Base-by-base conservation (phyloP, 768 basidiomycete genomes). In the Panaeolus cyanescens region DNA sequence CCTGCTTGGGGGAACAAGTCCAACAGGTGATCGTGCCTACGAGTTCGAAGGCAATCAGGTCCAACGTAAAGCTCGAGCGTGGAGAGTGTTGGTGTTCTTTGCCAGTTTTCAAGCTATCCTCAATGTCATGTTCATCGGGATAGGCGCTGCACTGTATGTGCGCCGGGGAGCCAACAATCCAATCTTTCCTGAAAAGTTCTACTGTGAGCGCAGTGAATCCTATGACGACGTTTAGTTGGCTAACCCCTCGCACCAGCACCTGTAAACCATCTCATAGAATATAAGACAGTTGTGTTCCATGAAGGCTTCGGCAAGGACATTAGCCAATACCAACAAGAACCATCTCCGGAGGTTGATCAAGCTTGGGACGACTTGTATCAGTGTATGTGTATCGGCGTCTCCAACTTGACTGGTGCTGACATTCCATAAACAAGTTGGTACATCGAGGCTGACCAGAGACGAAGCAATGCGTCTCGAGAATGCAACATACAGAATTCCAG, bases 351-450 rank as follows among this genome's bases (percentile, higher is more conserved):
- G 34, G 67, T 67, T 5, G 71, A 74, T 56, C 22, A 39, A 6
- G 70, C 71, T 1, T 71, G 71, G 73, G 58, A 58, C 3, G 68
- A 62, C 0, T 32, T 72, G 3, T 71, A 72, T 39, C 59, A 65
- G 17, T 63, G 70, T 73, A 58, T 37, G 65, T 34, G 12, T 20
- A 17, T 7, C 30, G 7, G 33, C 54, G 30, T 40, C 30, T 32
- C 42, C 20, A 10, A n/a, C 20, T 17, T 7, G 5, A 19, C 22
- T 2, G 10, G 9, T 12, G 15, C 12, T 39, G 31, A 17, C 30
- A n/a, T 15, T 19, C 32, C 53, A 5, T 54, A 6, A 19, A 28
- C 37, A 22, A 65, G 60, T 62, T 63, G 58, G 64, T 22, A 53
- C 65, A 15, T 58, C 65, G 39, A 65, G 58, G 30, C 65, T 73